Evolutionary conservation across 306 rosid genomes (phyloP), one percentile per base, ranked within the genome.

Genomic region (Pyrus communis): DNA sequence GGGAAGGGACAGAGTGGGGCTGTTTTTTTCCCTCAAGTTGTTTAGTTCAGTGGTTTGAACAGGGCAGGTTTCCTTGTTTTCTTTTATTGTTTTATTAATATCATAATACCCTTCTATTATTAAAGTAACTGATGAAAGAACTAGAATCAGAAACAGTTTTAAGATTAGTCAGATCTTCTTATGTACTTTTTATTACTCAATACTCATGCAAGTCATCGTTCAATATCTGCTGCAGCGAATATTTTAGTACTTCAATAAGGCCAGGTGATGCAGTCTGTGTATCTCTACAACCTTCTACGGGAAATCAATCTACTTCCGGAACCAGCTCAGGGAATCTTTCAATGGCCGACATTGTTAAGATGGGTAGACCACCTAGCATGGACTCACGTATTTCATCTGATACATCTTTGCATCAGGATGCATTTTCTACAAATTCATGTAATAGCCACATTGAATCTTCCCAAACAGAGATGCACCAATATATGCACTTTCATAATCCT

Each of bases 331-430:
- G 79, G 63, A 80, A 81, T 77, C 87, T 85, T 83, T 86, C 94
- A 64, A 87, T 86, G 90, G 94, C 91, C 63, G 94, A 91, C 73
- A 38, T 91, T 80, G 89, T 91, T 11, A 87, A 82, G 80, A 77
- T 87, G 86, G 94, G 91, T 62, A 85, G 28, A 62, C 60, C 78
- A 11, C 76, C 70, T 3, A 11, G 73, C 22, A 79, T 73, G 59
- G 62, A 52, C 11, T 80, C 82, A 73, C 80, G 23, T 46, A 33
- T 52, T 18, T 62, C 79, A 67, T 17, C 79, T 45, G 77, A 80
- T 45, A 64, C 33, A 11, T 71, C 72, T 64, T 42, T 25, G 51
- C 79, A 81, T 33, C 84, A 85, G 72, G 89, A 81, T 73, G 77
- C 65, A 15, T 57, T 40, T 79, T 49, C 42, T 13, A n/a, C 63